A percentile compares a stretch with the other conserved stretches of the same genome.
Conservation (phyloP, 208 protist genomes). For the Trypanosoma brucei region DNA sequence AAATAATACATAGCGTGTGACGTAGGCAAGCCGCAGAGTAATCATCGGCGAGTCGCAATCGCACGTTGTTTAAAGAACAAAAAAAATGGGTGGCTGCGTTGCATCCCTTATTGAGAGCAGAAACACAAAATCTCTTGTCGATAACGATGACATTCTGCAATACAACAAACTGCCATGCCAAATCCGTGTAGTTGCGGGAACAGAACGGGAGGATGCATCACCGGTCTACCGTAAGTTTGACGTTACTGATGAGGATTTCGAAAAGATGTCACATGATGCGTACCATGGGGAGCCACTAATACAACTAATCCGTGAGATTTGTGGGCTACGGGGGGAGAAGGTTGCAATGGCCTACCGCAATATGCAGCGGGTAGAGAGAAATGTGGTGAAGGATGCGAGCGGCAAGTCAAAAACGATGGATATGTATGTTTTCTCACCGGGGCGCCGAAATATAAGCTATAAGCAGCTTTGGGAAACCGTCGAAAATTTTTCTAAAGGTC, state of each 20-base stretch:
- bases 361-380: constrained; percentile 38
- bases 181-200: constrained; percentile 26
- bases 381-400: constrained; percentile 25
- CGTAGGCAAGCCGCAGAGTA: too few relatives aligned
- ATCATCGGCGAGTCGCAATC: too few relatives aligned
- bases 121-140: constrained; percentile 40
- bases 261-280: constrained; percentile 35
- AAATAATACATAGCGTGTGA: too few relatives aligned
- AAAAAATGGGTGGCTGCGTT: constrained; percentile 58
- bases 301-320: constrained; percentile 31
- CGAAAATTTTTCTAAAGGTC: constrained; percentile 41
- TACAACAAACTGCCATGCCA: constrained; percentile 20
- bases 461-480: constrained; percentile 44
- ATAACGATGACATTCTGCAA: constrained; percentile 34
- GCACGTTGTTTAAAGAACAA: too few relatives aligned
- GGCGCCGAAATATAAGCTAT: constrained; percentile 55
- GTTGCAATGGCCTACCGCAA: constrained; percentile 52
- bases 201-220: constrained; percentile 34
- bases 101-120: constrained; percentile 35
- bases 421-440: constrained; percentile 57
- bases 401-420: constrained; percentile 48
- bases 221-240: constrained; percentile 66
- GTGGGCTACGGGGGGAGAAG: constrained; percentile 38
- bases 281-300: constrained; percentile 39
- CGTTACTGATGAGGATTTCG: constrained; percentile 37